Conservation (phyloP, 768 basidiomycete species). For the Termitomyces sp. region DNA sequence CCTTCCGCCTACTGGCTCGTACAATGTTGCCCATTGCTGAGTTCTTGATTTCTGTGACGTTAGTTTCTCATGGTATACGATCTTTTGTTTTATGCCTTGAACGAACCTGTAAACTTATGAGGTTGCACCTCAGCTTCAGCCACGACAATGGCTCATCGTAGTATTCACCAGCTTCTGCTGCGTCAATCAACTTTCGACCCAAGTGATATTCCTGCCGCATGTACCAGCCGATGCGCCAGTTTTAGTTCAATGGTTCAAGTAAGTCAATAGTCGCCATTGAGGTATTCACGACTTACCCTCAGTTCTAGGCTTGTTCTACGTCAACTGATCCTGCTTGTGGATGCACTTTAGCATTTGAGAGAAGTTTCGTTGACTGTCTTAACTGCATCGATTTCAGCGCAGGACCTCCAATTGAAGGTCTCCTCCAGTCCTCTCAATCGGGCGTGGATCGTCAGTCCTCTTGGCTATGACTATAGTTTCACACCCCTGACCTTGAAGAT, state of each 20-base stretch:
- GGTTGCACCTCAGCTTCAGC: neutral
- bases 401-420: neutral
- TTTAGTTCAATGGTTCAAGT: constrained; percentile 2
- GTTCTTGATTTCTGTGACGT: neutral
- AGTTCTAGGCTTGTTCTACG: constrained; percentile 1
- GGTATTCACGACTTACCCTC: neutral
- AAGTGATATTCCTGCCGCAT: constrained; percentile 2
- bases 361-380: constrained; percentile 6
- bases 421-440: neutral
- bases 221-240: neutral
- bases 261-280: neutral
- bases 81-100: neutral
- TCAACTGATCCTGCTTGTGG: constrained; percentile 1
- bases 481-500: neutral
- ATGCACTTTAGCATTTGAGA: constrained; percentile 4
- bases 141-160: neutral
- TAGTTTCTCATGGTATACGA: neutral
- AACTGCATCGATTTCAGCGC: constrained; percentile 8
- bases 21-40: neutral
- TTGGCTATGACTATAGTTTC: neutral
- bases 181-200: constrained; percentile 10
- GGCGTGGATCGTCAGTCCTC: constrained; percentile 6
- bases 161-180: constrained; percentile 6
- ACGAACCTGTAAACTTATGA: neutral
- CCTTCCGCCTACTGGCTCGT: neutral